Evolutionary conservation across 192 early-diverging fungal genomes (phyloP).

Genomic region (Backusella tuberculispora): DNA sequence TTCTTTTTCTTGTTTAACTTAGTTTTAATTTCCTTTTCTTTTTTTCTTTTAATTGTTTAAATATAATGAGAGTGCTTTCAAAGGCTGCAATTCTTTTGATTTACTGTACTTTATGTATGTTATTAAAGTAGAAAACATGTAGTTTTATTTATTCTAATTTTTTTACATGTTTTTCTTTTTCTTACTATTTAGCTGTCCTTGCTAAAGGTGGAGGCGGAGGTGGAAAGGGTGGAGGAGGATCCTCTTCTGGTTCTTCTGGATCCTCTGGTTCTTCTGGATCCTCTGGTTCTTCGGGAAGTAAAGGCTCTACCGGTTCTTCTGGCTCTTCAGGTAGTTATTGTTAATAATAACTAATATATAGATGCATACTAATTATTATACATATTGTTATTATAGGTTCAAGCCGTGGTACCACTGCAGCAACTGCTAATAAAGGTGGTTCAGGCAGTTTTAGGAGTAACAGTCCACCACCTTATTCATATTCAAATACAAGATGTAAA

Average conservation of each 20-base stretch:
- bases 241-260: neutral
- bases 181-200: slow-evolving; percentile 19
- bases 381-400: neutral
- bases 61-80: slow-evolving; percentile 17
- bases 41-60: neutral
- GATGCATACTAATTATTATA: neutral
- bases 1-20: slow-evolving; percentile 7
- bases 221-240: neutral
- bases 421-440: slow-evolving; percentile 31
- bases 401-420: neutral
- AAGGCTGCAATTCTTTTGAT: slow-evolving; percentile 16
- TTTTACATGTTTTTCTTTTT: neutral
- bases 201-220: slow-evolving; percentile 39
- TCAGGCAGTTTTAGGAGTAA: slow-evolving; percentile 21
- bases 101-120: slow-evolving; percentile 25
- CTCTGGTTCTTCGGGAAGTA: neutral
- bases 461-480: neutral
- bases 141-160: neutral
- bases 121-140: neutral
- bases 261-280: neutral
- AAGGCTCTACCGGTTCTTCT: neutral
- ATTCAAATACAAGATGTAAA: slow-evolving; percentile 18
- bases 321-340: neutral
- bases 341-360: neutral
- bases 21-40: neutral